Percentiles rank a stretch among this genome's conserved stretches.
These are phyloP conservation scores for Trametes polyzona DNA, from an alignment of 1,284 basidiomycete species.

Conservation along the genomic window DNA sequence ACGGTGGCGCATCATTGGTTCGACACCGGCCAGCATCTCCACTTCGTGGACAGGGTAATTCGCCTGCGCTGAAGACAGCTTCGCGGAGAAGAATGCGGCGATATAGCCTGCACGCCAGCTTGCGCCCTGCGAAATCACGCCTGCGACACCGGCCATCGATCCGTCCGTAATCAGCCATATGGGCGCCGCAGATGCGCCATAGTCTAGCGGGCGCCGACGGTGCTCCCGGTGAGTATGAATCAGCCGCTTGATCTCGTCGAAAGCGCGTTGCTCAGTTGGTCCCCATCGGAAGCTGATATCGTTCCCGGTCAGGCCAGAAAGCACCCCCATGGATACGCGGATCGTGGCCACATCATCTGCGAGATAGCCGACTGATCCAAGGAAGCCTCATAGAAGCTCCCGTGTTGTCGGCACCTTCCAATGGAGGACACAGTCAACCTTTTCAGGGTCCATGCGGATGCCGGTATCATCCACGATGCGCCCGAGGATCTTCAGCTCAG, in stretches of 20 bases:
- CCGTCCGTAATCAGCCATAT: slow-evolving; percentile 29
- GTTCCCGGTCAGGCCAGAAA: slow-evolving; percentile 17
- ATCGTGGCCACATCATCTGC: slow-evolving; percentile 19
- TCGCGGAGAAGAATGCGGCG: slow-evolving; percentile 35
- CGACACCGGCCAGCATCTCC: slow-evolving; percentile 36
- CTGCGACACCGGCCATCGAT: slow-evolving; percentile 15
- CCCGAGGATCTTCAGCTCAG: slow-evolving; percentile 34
- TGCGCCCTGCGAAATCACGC: slow-evolving; percentile 26
- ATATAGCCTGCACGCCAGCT: slow-evolving; percentile 16
- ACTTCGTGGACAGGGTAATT: slow-evolving; percentile 35
- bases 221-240: slow-evolving; percentile 25
- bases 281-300: slow-evolving; percentile 27
- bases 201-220: slow-evolving; percentile 27
- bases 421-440: slow-evolving; percentile 34
- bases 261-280: slow-evolving; percentile 31
- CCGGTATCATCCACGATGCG: slow-evolving; percentile 36
- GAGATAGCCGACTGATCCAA: slow-evolving; percentile 23
- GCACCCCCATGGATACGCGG: slow-evolving; percentile 26
- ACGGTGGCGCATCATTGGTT: slow-evolving; percentile 34
- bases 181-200: slow-evolving; percentile 10
- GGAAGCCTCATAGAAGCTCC: slow-evolving; percentile 26
- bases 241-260: slow-evolving; percentile 30
- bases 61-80: slow-evolving; percentile 36
- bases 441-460: slow-evolving; percentile 37
- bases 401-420: slow-evolving; percentile 36